Percentiles rank a stretch among this genome's conserved stretches.
phyloP scores from a whole-genome alignment of 768 basidiomycete species.

The Suillus americanus region DNA sequence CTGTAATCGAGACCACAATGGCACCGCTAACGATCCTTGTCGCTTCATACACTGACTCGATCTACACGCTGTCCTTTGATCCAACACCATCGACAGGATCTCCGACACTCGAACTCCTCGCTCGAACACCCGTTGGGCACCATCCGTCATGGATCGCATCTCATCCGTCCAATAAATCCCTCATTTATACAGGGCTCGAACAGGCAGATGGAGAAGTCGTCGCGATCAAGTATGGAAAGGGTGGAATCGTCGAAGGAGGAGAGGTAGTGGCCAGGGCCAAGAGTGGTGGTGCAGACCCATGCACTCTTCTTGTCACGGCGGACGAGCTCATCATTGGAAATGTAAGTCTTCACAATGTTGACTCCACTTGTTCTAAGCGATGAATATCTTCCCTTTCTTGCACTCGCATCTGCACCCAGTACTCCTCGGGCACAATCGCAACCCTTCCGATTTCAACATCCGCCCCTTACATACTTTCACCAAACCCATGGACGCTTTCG shows the following conservation, averaged over 20 bases:
- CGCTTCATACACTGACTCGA: conserved; percentile 62
- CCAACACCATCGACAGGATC: conserved; percentile 50
- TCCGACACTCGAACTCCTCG: conserved; percentile 51
- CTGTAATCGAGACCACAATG: conserved; percentile 15
- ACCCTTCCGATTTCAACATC: conserved; percentile 54
- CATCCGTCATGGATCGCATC: conserved; percentile 78
- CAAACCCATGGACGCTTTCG: conserved; percentile 35
- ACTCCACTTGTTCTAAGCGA: neutral
- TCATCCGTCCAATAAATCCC: conserved; percentile 52
- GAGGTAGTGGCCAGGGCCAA: conserved; percentile 45
- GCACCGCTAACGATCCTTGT: conserved; percentile 46
- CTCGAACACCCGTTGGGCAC: conserved; percentile 50
- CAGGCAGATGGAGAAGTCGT: conserved; percentile 64
- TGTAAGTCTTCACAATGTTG: conserved; percentile 45
- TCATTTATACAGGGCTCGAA: conserved; percentile 69
- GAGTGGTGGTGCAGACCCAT: conserved; percentile 61
- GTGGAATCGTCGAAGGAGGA: conserved; percentile 37
- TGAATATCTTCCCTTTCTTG: neutral
- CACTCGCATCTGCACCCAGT: conserved; percentile 41
- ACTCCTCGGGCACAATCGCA: conserved; percentile 61
- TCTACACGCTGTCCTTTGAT: conserved; percentile 67
- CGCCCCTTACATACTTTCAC: conserved; percentile 43
- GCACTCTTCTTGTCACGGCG: conserved; percentile 57
- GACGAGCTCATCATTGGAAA: conserved; percentile 67
- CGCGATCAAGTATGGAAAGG: conserved; percentile 55